Percentiles rank a stretch among this genome's conserved stretches.
phyloP scores from a whole-genome alignment of 441 rosid species.

The Capsella rubella region DNA sequence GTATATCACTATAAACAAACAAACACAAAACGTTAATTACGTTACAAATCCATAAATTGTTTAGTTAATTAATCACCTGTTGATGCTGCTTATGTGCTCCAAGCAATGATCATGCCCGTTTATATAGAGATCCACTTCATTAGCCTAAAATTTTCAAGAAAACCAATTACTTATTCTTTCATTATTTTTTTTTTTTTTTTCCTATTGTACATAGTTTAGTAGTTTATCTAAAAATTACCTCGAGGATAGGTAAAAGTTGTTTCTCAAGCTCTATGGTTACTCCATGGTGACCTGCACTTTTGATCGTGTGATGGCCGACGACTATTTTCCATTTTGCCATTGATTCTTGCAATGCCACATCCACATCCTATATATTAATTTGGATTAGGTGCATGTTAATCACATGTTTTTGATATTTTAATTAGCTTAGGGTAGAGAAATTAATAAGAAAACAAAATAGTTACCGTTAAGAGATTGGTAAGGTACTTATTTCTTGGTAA shows the following conservation, averaged over 20 bases:
- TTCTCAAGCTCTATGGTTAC: conserved; percentile 60
- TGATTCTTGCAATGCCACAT: conserved; percentile 54
- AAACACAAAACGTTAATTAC: background rate
- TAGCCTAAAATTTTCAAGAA: conserved; percentile 33
- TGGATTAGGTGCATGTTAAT: background rate
- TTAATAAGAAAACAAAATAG: background rate
- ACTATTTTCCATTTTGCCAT: conserved; percentile 82
- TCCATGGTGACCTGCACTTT: conserved; percentile 77
- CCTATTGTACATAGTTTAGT: background rate
- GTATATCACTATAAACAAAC: conserved; percentile 39
- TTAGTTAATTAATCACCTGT: conserved; percentile 39
- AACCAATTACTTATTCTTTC: background rate
- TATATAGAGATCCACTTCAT: conserved; percentile 52
- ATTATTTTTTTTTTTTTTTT: background rate
- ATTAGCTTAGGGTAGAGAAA: background rate
- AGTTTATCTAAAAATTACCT: conserved; percentile 49
- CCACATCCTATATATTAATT: conserved; percentile 28
- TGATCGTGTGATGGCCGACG: conserved; percentile 86
- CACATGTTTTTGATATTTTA: background rate
- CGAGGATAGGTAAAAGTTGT: conserved; percentile 72
- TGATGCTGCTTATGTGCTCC: conserved; percentile 48
- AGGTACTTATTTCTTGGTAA: conserved; percentile 63
- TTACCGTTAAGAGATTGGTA: conserved; percentile 54
- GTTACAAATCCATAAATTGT: background rate
- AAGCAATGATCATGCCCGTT: conserved; percentile 70